These are phyloP conservation scores for Rubroshorea leprosula DNA, from an alignment of 345 rosid species.

Conservation along the genomic window DNA sequence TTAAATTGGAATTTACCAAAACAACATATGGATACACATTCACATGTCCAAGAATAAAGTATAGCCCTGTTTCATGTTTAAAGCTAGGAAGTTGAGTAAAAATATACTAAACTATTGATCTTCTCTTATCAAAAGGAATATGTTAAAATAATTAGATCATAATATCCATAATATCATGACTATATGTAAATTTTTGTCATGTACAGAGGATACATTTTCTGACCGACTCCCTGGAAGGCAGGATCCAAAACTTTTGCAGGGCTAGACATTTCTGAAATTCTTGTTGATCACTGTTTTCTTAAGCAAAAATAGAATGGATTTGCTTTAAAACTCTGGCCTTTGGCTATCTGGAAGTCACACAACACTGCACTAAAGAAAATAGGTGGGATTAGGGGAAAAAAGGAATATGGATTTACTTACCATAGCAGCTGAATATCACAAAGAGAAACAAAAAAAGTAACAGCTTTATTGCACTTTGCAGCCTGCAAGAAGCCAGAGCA, in stretches of 20 bases:
- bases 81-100: neutral
- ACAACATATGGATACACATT: slow-evolving; percentile 12
- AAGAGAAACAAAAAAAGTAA: neutral
- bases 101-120: slow-evolving; percentile 7
- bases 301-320: slow-evolving; percentile 1
- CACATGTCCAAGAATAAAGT: slow-evolving; percentile 13
- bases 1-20: slow-evolving; percentile 7
- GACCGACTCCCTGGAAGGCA: slow-evolving; percentile 94
- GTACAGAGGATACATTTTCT: slow-evolving; percentile 76
- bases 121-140: neutral
- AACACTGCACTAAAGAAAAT: slow-evolving; percentile 18
- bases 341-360: slow-evolving; percentile 11
- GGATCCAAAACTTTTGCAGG: slow-evolving; percentile 80
- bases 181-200: slow-evolving; percentile 3
- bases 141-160: slow-evolving; percentile 3
- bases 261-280: slow-evolving; percentile 54
- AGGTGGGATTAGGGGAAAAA: too few relatives aligned
- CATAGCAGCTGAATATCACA: neutral
- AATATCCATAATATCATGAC: slow-evolving; percentile 10
- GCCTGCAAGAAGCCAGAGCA: neutral
- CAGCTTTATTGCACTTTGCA: neutral
- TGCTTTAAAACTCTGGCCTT: slow-evolving; percentile 9
- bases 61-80: neutral
- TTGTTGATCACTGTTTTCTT: slow-evolving; percentile 12
- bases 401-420: too few relatives aligned